Evolutionary conservation across 1,284 basidiomycete genomes (phyloP).

Genomic region (Fistulina hepatica): DNA sequence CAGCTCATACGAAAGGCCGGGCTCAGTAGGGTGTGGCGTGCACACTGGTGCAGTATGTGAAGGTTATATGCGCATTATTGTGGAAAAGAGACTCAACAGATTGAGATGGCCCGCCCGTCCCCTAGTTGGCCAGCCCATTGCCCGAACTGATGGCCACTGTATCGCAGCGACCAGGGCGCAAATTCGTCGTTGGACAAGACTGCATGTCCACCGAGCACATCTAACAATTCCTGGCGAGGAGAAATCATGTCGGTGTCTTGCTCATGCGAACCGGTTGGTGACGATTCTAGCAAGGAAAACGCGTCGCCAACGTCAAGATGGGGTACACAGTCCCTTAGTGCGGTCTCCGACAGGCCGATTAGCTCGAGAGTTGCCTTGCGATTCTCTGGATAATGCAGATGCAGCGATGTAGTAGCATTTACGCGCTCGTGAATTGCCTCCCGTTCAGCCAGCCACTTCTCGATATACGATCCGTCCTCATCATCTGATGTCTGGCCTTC

Average conservation of each 20-base stretch:
- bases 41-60: slow-evolving; percentile 41
- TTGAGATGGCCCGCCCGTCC: slow-evolving; percentile 86
- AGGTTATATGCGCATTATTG: slow-evolving; percentile 1
- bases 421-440: slow-evolving; percentile 40
- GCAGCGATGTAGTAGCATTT: slow-evolving; percentile 16
- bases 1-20: slow-evolving; percentile 61
- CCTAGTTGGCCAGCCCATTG: slow-evolving; percentile 94
- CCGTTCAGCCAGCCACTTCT: slow-evolving; percentile 55
- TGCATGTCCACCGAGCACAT: slow-evolving; percentile 73
- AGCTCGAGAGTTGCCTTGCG: slow-evolving; percentile 54
- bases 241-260: slow-evolving; percentile 24
- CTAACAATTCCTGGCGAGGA: slow-evolving; percentile 60
- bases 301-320: slow-evolving; percentile 83
- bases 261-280: slow-evolving; percentile 22
- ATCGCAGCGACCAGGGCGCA: slow-evolving; percentile 82
- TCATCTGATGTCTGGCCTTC: slow-evolving; percentile 20
- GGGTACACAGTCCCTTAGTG: slow-evolving; percentile 70
- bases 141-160: slow-evolving; percentile 90
- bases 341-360: slow-evolving; percentile 58
- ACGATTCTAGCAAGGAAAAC: slow-evolving; percentile 34
- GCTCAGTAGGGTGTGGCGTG: slow-evolving; percentile 55
- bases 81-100: slow-evolving; percentile 24
- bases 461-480: slow-evolving; percentile 44
- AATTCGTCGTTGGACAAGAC: slow-evolving; percentile 57
- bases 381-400: slow-evolving; percentile 33